Conservation (phyloP, 192 early-diverging fungal species). For the Coemansia sp. region DNA sequence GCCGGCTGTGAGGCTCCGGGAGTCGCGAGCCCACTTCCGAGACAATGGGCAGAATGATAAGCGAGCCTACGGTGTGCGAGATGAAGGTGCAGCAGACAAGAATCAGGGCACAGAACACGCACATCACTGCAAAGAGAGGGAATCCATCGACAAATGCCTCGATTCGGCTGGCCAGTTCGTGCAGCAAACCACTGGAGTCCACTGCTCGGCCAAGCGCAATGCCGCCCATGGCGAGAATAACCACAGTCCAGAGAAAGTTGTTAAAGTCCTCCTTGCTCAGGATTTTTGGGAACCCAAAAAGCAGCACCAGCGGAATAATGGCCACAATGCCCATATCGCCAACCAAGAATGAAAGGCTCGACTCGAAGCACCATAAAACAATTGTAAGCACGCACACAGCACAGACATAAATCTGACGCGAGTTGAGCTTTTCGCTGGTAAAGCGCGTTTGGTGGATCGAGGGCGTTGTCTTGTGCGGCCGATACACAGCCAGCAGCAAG, state of each 20-base stretch:
- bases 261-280: slow-evolving; percentile 96
- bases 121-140: slow-evolving; percentile 66
- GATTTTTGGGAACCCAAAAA: slow-evolving; percentile 82
- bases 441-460: slow-evolving; percentile 54
- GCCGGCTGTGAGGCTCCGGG: slow-evolving; percentile 70
- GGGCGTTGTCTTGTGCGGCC: slow-evolving; percentile 64
- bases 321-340: slow-evolving; percentile 97
- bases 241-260: slow-evolving; percentile 91
- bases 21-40: slow-evolving; percentile 77
- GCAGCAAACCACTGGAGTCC: slow-evolving; percentile 77
- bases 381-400: slow-evolving; percentile 74
- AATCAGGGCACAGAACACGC: slow-evolving; percentile 74
- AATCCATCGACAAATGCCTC: slow-evolving; percentile 60
- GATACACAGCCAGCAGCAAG: slow-evolving; percentile 73
- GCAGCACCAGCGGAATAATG: slow-evolving; percentile 82
- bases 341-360: slow-evolving; percentile 64
- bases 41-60: slow-evolving; percentile 95
- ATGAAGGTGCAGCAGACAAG: slow-evolving; percentile 88
- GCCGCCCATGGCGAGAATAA: slow-evolving; percentile 91
- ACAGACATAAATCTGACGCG: slow-evolving; percentile 75
- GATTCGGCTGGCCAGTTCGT: slow-evolving; percentile 71
- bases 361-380: slow-evolving; percentile 83
- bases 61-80: slow-evolving; percentile 89
- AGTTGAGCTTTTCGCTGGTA: slow-evolving; percentile 29
- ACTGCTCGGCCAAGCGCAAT: slow-evolving; percentile 91